Evolutionary conservation across 768 basidiomycete genomes (phyloP), one percentile per base, ranked within the genome.

Genomic region (Gyrodon lividus): DNA sequence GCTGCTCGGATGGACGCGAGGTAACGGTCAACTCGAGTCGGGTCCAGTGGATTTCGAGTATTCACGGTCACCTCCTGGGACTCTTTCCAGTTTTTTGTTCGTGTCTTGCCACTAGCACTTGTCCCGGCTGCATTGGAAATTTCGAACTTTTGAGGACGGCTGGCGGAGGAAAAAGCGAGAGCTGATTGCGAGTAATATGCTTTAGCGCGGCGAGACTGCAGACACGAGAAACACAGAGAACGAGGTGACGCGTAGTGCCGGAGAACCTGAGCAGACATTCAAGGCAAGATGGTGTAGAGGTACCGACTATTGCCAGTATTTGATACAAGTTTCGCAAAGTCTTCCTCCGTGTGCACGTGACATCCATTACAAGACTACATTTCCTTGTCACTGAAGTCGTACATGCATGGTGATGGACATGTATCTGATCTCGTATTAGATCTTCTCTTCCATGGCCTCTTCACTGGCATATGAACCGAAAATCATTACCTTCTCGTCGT

Each of bases 21-120:
- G 60, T 81, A 83, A 31, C 74, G 70, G 49, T 83, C 77, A 5
- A 86, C 69, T 54, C 74, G 77, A 35, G 72, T 79, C 23, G 75
- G 65, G 33, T 73, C 72, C 23, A 77, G 59, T 13, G 72, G 55
- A 57, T 68, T 71, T 50, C 55, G 48, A 26, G 46, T 19, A 38
- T 56, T 33, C 6, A 39, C 26, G n/a, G 44, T 26, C 26, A 41
- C 31, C 16, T 35, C 33, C 17, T 42, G 46, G 40, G 55, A 23
- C 23, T 55, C 46, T 28, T 22, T 42, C 50, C 46, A 22, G 19
- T 41, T 31, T 35, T 28, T 24, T n/a, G 50, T 46, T 34, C 34
- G 50, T 17, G 56, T 33, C 26, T 38, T 23, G 16, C 34, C 48
- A 10, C 17, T 13, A n/a, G 9, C 20, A 37, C 33, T 34, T 9